Conservation (phyloP, 1,284 basidiomycete species). For the Mrakiaceae sp. region DNA sequence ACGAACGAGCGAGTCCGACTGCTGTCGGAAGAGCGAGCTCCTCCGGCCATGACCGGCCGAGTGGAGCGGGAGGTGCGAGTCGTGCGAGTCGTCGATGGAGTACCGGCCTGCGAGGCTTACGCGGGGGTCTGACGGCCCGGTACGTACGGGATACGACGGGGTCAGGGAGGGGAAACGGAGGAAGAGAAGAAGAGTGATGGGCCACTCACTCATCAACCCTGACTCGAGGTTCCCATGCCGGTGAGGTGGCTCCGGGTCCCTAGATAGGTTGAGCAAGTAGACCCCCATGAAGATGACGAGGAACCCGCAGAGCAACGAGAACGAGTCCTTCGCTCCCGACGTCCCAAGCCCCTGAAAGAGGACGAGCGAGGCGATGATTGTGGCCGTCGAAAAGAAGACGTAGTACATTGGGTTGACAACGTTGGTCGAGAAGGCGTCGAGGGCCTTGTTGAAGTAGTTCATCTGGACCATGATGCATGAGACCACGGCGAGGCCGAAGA, state of each 20-base stretch:
- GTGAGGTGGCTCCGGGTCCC: slow-evolving; percentile 47
- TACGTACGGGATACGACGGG: not conserved
- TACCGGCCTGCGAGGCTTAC: slow-evolving; percentile 36
- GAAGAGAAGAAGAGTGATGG: not conserved
- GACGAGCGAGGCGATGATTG: slow-evolving; percentile 87
- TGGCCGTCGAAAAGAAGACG: slow-evolving; percentile 94
- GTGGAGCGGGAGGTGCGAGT: not conserved
- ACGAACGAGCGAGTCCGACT: slow-evolving; percentile 14
- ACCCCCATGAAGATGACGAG: slow-evolving; percentile 84
- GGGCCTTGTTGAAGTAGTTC: slow-evolving; percentile 97
- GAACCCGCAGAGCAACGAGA: slow-evolving; percentile 79
- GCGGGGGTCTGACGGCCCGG: slow-evolving; percentile 27
- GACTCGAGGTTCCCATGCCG: slow-evolving; percentile 43
- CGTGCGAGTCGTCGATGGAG: slow-evolving; percentile 25
- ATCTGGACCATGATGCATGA: slow-evolving; percentile 77
- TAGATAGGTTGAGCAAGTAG: slow-evolving; percentile 75
- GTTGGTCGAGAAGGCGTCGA: slow-evolving; percentile 95
- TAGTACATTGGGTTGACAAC: slow-evolving; percentile 99
- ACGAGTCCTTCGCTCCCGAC: slow-evolving; percentile 61
- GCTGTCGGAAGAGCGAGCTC: slow-evolving; percentile 12
- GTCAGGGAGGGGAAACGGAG: not conserved
- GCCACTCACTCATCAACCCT: slow-evolving; percentile 58
- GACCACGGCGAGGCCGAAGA: slow-evolving; percentile 75
- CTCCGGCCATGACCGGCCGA: slow-evolving; percentile 5
- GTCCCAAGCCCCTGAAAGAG: slow-evolving; percentile 97